These are phyloP conservation scores for Perkinsus marinus DNA, from an alignment of 169 alveolate species.

Conservation along the genomic window DNA sequence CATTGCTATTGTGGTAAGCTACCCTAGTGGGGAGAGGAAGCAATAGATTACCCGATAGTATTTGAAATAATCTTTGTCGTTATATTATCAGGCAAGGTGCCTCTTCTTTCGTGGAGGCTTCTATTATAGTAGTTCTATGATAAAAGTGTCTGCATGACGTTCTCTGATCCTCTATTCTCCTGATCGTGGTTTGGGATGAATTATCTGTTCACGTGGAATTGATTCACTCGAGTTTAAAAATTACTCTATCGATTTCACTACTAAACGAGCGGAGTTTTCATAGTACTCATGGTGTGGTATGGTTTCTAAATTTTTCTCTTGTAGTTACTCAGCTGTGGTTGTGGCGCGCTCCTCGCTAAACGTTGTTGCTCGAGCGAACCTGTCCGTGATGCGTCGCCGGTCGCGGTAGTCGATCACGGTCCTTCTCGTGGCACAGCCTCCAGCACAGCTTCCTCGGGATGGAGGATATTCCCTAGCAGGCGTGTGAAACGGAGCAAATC, in stretches of 20 bases:
- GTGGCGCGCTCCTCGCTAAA: neutral
- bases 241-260: no score
- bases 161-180: no score
- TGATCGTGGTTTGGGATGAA: no score
- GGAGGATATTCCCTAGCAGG: neutral
- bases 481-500: neutral
- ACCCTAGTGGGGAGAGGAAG: no score
- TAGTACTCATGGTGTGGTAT: neutral
- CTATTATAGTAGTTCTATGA: no score
- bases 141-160: no score
- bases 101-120: no score
- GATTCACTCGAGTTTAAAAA: no score
- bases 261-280: neutral
- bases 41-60: no score
- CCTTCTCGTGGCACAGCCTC: neutral
- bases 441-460: neutral
- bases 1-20: neutral
- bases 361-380: neutral
- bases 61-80: no score
- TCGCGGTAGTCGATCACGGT: neutral
- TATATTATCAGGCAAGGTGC: no score
- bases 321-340: neutral
- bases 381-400: neutral
- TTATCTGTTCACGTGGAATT: no score
- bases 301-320: neutral